Base-by-base conservation (phyloP, 1,284 basidiomycete species). In the Schizopora paradoxa region DNA sequence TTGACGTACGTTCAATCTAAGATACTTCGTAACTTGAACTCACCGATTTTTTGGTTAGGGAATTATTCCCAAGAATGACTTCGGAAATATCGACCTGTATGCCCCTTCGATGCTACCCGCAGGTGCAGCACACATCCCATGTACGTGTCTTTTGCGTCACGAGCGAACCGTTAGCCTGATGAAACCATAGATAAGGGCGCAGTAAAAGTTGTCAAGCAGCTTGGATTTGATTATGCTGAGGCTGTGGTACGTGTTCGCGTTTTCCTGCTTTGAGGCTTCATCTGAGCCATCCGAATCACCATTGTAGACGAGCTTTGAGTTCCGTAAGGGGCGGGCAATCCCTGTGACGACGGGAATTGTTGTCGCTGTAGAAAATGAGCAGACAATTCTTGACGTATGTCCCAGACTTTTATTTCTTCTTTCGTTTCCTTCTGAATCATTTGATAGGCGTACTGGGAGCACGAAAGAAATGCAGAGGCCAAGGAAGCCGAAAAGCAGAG, bases 81-180 rank as follows among this genome's bases (percentile, higher is more conserved):
- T 96, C 62, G 96, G 96, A 16, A 98, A 98, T 62, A 89, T 99
- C 52, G 95, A 99, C 66, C 68, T 99, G 22, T 99, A 96, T 62
- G 89, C 90, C 4, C 87, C 91, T 19, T 85, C 87, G 1, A 99
- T 99, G 95, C 74, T 99, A 19, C 96, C 96, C 0, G 68, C 66
- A 42, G 95, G 95, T 11, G 91, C 81, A 3, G 84, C 74, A 1
- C 91, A 98, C 66, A 70, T 99, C 27, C 89, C 92, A 14, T 90
- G 92, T 92, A 59, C 66, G 87, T 74, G 46, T 43, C 18, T 32
- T 36, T 8, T 51, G 45, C 32, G 47, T 55, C 53, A 25, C 41
- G 31, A 45, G 21, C 39, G 18, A 31, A 32, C 33, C 34, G 36
- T 51, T 42, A 26, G 32, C 46, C 36, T 47, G 32, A 21, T 32